Base-by-base conservation (phyloP, 768 basidiomycete genomes). In the Podaxis sp. region DNA sequence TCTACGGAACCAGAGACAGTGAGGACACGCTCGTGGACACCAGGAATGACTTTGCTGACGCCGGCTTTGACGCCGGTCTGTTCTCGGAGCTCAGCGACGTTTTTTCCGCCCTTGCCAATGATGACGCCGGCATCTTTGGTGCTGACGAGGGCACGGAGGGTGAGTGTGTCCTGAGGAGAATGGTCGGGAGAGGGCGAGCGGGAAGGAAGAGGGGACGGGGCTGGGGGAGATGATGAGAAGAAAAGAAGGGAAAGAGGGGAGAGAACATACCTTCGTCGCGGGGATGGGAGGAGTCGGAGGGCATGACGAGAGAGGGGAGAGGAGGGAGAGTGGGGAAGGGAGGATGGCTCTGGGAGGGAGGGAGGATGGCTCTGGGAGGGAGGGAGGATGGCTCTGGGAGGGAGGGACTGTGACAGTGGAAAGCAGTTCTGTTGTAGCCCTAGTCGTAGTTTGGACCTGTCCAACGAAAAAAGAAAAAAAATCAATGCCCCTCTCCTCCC, bases 41-140 rank as follows among this genome's bases (percentile, higher is more conserved):
- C 97, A 59, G 89, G 87, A 62, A 96, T 94, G 81, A 98, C 96
- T 75, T 97, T 98, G 83, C 90, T 95, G 75, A 99, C 97, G 72
- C 97, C 97, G 64, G 97, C 95, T 77, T 94, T 98, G 78, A 97
- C 95, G 65, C 91, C 94, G 47, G 95, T 96, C 69, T 92, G 89
- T 66, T 96, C 93, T 63, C 97, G 85, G 69, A 99, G 84, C 75
- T 95, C 93, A 64, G 96, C 96, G 70, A 99, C 96, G 71, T 98
- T 98, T 80, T 94, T 93, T 61, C 97, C 97, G 55, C 82, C 95
- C 70, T 93, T 97, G 65, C 96, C 95, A 67, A 98, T 98, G 75
- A 97, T 95, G 70, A 98, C 88, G 66, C 95, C 95, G 57, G 93
- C 94, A 73, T 98, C 95, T 78, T 96, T 97, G 65, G 94, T 96